Conservation (phyloP, 192 early-diverging fungal genomes). For the Linnemannia elongata region DNA sequence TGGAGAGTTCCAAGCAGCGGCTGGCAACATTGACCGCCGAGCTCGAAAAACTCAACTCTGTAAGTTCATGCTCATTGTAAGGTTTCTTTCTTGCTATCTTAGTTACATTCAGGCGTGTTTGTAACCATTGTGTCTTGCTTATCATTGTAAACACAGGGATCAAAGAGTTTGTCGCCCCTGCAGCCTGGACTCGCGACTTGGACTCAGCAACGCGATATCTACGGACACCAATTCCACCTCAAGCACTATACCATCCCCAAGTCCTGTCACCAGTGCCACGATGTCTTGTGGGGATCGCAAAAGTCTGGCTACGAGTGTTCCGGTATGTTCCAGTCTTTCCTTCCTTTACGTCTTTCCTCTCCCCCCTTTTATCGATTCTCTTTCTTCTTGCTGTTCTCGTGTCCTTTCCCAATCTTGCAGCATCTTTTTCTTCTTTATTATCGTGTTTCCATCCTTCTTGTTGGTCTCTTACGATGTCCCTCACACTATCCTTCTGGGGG, state of each 20-base stretch:
- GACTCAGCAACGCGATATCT: slow-evolving; percentile 42
- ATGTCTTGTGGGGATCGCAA: slow-evolving; percentile 57
- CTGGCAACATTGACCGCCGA: slow-evolving; percentile 21
- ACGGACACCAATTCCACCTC: slow-evolving; percentile 47
- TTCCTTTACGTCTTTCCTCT: background rate
- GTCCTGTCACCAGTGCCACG: slow-evolving; percentile 54
- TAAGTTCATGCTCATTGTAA: background rate
- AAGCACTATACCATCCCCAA: slow-evolving; percentile 47
- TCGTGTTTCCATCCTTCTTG: too few relatives aligned
- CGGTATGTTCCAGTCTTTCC: slow-evolving; percentile 10
- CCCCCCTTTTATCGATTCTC: background rate
- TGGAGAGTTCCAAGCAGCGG: slow-evolving; percentile 46
- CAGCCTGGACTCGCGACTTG: slow-evolving; percentile 9
- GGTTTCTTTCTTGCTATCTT: background rate
- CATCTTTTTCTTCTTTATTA: too few relatives aligned
- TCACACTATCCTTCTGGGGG: too few relatives aligned
- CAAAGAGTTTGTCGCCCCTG: slow-evolving; percentile 23
- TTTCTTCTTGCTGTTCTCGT: background rate
- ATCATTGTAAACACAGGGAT: slow-evolving; percentile 5
- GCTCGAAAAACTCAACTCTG: slow-evolving; percentile 38
- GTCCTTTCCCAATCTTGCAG: too few relatives aligned
- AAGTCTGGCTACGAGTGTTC: slow-evolving; percentile 53
- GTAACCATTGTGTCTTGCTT: background rate
- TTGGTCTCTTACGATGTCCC: too few relatives aligned
- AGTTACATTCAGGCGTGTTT: background rate